Base-by-base conservation (phyloP, 2,329 filamentous ascomycete species). In the Microsporum ferrugineum region DNA sequence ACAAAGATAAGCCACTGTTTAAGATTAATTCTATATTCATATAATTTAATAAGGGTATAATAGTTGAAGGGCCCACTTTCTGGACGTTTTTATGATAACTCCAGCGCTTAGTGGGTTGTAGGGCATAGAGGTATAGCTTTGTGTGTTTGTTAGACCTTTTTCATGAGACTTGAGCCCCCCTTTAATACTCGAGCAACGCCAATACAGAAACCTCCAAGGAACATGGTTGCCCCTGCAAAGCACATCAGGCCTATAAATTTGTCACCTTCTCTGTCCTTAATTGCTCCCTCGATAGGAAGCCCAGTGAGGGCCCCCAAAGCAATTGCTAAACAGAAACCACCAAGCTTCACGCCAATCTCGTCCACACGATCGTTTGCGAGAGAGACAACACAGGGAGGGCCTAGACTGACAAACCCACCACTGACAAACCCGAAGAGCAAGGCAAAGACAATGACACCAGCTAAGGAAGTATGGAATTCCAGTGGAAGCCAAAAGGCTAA, bases 401-500 rank as follows among this genome's bases (percentile, higher is more conserved):
- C 43, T 6, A 63, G 33, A 34, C 61, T 63, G 59, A 63, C 55
- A 43, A 61, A 58, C 3, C 61, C 59, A 2, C 61, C 61, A 27
- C 61, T 61, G 12, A 56, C 59, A n/a, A 63, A 23, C 12, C 61
- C 61, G 23, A 55, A 63, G 5, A 61, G 29, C 2, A 59, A 41
- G 10, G 43, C 55, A 36, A 63, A 63, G 2, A 57, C 33, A 55
- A 63, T 56, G 49, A 59, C 56, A 17, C 43, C 59, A 3, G 36
- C 34, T 10, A 53, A n/a, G 27, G 49, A 53, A 7, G 33, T 53
- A 53, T 61, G 14, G 38, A 41, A 45, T 43, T 61, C 55, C 10
- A 61, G 31, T n/a, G 62, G 62, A 7, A 63, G 49, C 62, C 62
- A 63, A 41, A 61, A 39, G 27, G 34, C 62, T 27, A 63, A 57